phyloP scores from a whole-genome alignment of 257 asterid species.

The Nicotiana attenuata region DNA sequence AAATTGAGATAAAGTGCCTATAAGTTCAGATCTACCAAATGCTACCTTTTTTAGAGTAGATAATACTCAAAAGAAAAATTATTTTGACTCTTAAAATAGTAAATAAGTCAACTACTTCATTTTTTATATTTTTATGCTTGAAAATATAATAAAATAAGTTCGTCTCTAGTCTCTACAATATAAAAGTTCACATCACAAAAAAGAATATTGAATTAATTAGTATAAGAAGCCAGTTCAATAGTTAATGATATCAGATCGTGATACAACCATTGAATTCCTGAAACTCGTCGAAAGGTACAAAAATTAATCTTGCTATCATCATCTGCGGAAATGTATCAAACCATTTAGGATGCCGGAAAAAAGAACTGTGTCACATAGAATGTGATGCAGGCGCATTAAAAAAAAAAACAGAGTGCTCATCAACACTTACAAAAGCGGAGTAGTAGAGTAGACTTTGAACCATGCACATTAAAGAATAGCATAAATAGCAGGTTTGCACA shows the following conservation, averaged over 20 bases:
- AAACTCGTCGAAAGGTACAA: background rate
- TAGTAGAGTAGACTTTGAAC: background rate
- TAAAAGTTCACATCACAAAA: background rate
- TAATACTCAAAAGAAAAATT: background rate
- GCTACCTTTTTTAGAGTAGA: background rate
- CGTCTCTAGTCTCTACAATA: background rate
- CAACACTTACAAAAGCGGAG: background rate
- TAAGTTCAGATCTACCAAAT: background rate
- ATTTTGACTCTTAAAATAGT: background rate
- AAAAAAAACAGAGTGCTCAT: background rate
- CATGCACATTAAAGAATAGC: background rate
- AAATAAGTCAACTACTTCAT: background rate
- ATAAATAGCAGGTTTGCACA: background rate
- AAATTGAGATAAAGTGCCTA: background rate
- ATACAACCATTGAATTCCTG: background rate
- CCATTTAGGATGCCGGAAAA: no score
- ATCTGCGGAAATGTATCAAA: background rate
- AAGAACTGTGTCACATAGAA: no score
- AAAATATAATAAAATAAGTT: background rate
- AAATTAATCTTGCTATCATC: background rate
- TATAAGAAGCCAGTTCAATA: background rate
- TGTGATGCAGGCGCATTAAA: background rate
- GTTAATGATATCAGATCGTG: background rate
- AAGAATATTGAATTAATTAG: background rate
- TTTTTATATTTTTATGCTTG: background rate